Conservation (phyloP, 2,329 filamentous ascomycete species). For the Elsinoe ampelina region DNA sequence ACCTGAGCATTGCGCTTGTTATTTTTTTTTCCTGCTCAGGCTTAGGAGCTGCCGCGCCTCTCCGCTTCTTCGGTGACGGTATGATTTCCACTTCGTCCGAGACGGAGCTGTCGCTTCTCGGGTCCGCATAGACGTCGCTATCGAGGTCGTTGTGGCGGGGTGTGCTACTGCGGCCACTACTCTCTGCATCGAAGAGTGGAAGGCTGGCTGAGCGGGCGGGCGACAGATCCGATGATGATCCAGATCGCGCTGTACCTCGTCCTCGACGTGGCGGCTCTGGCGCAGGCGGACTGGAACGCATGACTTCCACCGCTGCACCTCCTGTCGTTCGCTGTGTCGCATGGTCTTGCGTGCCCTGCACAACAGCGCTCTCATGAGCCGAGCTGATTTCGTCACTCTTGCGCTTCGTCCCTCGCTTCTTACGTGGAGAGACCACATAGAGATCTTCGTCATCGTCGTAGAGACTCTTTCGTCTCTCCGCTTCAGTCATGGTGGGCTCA, state of each 20-base stretch:
- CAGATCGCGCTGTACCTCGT: not conserved
- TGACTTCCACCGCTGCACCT: not conserved
- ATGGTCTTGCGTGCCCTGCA: not conserved
- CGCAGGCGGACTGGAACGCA: slow-evolving; percentile 1
- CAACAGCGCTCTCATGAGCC: not conserved
- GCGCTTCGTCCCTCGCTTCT: slow-evolving; percentile 6
- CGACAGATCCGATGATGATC: slow-evolving; percentile 4
- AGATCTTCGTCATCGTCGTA: slow-evolving; percentile 10
- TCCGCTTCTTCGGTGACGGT: slow-evolving; percentile 10
- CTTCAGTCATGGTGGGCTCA: not conserved
- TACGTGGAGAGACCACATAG: slow-evolving; percentile 5
- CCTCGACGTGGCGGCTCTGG: not conserved
- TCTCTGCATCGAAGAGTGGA: not conserved
- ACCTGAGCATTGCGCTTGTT: slow-evolving; percentile 7
- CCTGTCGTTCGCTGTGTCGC: not conserved
- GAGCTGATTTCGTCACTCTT: slow-evolving; percentile 7
- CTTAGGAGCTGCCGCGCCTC: slow-evolving; percentile 10
- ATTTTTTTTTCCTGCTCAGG: slow-evolving; percentile 7
- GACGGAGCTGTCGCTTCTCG: slow-evolving; percentile 16
- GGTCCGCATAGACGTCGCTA: slow-evolving; percentile 14
- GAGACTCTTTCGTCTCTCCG: not conserved
- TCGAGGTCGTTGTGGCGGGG: slow-evolving; percentile 2
- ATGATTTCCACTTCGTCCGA: not conserved
- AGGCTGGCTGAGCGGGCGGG: not conserved
- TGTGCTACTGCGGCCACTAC: not conserved